Evolutionary conservation across 352 stramenopile species (phyloP), one percentile per base, ranked within the genome.

Genomic region (Globisporangium emineosum): DNA sequence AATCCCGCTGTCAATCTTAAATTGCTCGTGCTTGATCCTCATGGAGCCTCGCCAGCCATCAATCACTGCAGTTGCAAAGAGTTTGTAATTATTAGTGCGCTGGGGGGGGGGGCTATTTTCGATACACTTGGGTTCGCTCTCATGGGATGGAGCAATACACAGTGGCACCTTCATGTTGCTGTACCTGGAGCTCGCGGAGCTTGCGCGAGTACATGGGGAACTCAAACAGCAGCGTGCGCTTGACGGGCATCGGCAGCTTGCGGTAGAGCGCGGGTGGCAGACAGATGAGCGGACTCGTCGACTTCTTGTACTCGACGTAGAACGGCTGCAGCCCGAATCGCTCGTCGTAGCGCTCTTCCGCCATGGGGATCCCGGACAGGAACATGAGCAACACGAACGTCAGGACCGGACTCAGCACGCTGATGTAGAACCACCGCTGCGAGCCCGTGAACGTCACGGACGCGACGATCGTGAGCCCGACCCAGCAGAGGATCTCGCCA

Each of bases 401-500:
- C 33, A 91, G 71, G 1, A 74, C 30, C 10, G 82, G 83, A 42
- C 74, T 86, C 21, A 84, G 59, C 40, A 75, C 69, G 35, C 71
- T 81, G 25, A 87, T 67, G 60, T 76, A 81, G 30, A 78, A 79
- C 78, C 76, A 86, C 42, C 62, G 68, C 45, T 80, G 62, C 27
- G 62, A 64, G 19, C 47, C 61, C n/a, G 57, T 66, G 57, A 86
- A 83, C 55, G 69, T 84, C 21, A 72, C 60, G 33, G 75, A 75
- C 29, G 72, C 68, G 8, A 86, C 27, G 25, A 88, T 47, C 1
- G 77, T 84, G 15, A 90, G 21, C 12, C 83, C 83, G 53, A 82
- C 62, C 91, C 91, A 98, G 73, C 92, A 94, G 33, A 96, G 45
- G n/a, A 97, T 92, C 76, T 98, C 93, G 23, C 90, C 91, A 58